Conservation (phyloP, 2,329 filamentous ascomycete genomes). For the Emmonsiellopsis sp. region DNA sequence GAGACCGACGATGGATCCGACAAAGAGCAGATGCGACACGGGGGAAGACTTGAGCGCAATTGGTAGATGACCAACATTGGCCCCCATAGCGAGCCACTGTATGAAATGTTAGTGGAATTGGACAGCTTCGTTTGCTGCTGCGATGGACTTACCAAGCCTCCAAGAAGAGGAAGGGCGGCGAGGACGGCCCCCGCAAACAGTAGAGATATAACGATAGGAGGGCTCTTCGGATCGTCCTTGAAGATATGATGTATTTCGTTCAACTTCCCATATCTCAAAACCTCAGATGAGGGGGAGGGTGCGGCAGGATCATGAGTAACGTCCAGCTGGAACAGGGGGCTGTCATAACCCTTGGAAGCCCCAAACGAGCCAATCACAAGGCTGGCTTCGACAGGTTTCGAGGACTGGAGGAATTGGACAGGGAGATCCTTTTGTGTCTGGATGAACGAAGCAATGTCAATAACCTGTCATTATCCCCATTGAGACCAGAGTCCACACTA, state of each 20-base stretch:
- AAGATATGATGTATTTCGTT: constrained; percentile 88
- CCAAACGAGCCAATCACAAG: constrained; percentile 84
- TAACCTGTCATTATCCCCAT: neutral
- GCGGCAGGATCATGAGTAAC: constrained; percentile 54
- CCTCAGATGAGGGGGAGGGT: constrained; percentile 53
- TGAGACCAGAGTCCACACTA: constrained; percentile 30
- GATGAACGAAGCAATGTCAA: constrained; percentile 4
- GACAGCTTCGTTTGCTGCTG: neutral
- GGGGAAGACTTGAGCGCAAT: constrained; percentile 70
- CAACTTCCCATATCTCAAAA: constrained; percentile 74
- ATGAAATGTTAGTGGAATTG: constrained; percentile 8
- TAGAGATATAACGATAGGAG: constrained; percentile 68
- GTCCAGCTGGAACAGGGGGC: constrained; percentile 63
- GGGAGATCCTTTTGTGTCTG: constrained; percentile 88
- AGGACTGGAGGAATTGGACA: constrained; percentile 62
- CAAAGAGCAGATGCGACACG: constrained; percentile 73
- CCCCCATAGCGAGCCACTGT: constrained; percentile 74
- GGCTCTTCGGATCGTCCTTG: constrained; percentile 67
- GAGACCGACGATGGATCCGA: constrained; percentile 76
- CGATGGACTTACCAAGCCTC: constrained; percentile 53
- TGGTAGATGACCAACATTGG: constrained; percentile 67
- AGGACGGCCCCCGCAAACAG: constrained; percentile 67
- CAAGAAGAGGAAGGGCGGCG: constrained; percentile 63
- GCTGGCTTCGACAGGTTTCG: constrained; percentile 64
- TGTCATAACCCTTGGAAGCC: constrained; percentile 56